Conservation (phyloP, 2,329 filamentous ascomycete species). For the Colletotrichum sp. region DNA sequence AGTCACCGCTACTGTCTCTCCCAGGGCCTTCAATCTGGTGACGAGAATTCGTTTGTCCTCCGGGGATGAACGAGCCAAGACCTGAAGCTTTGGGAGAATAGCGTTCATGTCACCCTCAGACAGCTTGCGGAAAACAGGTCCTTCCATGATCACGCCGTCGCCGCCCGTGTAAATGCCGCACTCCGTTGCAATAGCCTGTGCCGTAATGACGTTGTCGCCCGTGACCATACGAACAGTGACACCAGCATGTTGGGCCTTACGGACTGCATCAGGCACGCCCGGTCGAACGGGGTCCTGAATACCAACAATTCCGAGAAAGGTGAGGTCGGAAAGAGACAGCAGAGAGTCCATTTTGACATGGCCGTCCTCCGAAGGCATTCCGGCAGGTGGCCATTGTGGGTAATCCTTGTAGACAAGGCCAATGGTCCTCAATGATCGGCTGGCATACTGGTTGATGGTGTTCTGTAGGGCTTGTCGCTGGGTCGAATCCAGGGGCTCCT, state of each 20-base stretch:
- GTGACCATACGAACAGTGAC: conserved; percentile 78
- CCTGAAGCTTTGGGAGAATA: conserved; percentile 52
- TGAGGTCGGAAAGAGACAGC: conserved; percentile 66
- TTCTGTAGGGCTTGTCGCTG: conserved; percentile 22
- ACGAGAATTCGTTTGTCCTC: conserved; percentile 66
- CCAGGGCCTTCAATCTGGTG: conserved; percentile 54
- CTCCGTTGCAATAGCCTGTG: conserved; percentile 68
- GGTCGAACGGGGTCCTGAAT: conserved; percentile 73
- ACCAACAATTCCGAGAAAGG: conserved; percentile 72
- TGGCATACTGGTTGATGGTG: conserved; percentile 64
- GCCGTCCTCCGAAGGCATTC: conserved; percentile 56
- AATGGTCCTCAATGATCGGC: conserved; percentile 75
- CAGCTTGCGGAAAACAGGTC: conserved; percentile 64
- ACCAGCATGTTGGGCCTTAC: conserved; percentile 67
- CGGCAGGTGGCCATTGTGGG: conserved; percentile 69
- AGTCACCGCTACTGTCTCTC: conserved; percentile 66
- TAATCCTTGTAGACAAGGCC: conserved; percentile 78
- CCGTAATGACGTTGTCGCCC: conserved; percentile 69
- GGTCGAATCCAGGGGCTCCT: background rate
- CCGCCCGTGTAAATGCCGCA: conserved; percentile 68
- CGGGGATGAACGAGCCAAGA: conserved; percentile 63
- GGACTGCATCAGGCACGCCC: conserved; percentile 69
- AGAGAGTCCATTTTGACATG: conserved; percentile 64
- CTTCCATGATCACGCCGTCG: conserved; percentile 67
- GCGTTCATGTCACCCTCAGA: conserved; percentile 57